Evolutionary conservation across 306 rosid genomes (phyloP).

Genomic region (Sechiopsis laciniata): DNA sequence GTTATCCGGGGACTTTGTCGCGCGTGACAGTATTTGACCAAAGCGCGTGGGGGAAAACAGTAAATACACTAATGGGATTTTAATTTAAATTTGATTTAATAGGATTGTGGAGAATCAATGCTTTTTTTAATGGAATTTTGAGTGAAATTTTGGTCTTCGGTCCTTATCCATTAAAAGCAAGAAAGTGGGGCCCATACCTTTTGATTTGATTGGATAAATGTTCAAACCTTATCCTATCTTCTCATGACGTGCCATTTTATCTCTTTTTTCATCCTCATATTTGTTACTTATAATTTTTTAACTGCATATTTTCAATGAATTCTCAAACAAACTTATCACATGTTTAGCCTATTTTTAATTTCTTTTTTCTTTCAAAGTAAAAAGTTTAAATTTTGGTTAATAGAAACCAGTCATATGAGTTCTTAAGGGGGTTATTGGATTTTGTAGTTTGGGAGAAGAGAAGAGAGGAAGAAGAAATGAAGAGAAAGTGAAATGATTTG

Average conservation of each 20-base stretch:
- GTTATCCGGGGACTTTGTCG: background rate
- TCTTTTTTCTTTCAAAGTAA: no score
- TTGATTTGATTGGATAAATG: conserved; percentile 20
- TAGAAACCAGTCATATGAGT: no score
- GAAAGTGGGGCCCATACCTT: conserved; percentile 13
- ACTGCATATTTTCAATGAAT: no score
- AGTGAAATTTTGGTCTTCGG: conserved; percentile 10
- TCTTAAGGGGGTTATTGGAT: no score
- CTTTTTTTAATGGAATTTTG: background rate
- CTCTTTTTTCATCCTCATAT: background rate
- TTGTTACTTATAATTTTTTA: no score
- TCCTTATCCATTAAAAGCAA: conserved; percentile 18
- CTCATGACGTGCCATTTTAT: background rate
- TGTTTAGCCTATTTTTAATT: no score
- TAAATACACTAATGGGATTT: background rate
- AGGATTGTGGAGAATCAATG: background rate
- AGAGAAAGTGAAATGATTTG: no score
- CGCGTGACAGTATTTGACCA: background rate
- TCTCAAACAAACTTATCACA: no score
- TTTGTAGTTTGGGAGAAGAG: no score
- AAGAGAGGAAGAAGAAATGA: no score
- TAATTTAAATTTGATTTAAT: background rate
- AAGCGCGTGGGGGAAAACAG: background rate
- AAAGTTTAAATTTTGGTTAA: no score
- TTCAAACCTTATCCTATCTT: conserved; percentile 14